phyloP scores from a whole-genome alignment of 495 filamentous ascomycete genomes.

The Neurospora cerealis region DNA sequence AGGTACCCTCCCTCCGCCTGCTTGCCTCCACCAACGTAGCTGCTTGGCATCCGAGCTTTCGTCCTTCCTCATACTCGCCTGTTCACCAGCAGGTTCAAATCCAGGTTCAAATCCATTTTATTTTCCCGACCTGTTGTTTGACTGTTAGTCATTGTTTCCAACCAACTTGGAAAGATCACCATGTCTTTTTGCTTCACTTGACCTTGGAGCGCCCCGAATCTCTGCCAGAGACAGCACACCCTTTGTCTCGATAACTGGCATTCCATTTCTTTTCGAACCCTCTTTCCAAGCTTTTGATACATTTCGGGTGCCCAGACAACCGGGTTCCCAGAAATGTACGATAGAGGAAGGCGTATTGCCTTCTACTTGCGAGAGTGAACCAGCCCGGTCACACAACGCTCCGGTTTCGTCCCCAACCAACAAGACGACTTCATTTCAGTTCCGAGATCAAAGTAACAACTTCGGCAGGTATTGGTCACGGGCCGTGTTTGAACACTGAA shows the following conservation, averaged over 20 bases:
- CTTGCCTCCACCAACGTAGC: neutral
- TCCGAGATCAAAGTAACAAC: neutral
- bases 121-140: neutral
- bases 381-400: neutral
- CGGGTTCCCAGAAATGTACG: neutral
- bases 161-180: neutral
- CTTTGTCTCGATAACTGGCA: neutral
- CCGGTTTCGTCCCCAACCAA: neutral
- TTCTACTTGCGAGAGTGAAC: neutral
- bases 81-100: neutral
- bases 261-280: neutral
- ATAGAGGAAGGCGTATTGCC: neutral
- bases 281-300: neutral
- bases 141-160: neutral
- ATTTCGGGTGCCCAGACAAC: neutral
- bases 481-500: neutral
- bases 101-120: neutral
- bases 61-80: neutral
- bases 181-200: neutral
- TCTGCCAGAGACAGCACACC: neutral
- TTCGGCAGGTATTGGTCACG: neutral
- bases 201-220: neutral
- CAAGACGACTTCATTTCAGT: neutral
- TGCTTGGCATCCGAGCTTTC: neutral
- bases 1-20: neutral